phyloP scores from a whole-genome alignment of 805 yeast species.

The Starmera amethionina region DNA sequence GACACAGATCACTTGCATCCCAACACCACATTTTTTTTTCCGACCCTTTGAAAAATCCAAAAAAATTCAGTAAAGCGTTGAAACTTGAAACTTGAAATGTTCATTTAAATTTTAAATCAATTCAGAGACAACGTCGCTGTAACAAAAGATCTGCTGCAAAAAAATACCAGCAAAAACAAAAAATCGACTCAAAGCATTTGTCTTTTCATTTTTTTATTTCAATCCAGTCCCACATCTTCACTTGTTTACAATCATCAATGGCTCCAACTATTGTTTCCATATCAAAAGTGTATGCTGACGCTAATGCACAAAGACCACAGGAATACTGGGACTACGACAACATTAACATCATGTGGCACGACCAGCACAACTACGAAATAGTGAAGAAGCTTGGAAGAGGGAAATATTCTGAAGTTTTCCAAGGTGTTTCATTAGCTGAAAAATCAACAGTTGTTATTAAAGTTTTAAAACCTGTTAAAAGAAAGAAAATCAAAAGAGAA shows the following conservation, averaged over 20 bases:
- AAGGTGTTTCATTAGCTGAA: constrained; percentile 60
- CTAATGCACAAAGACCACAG: constrained; percentile 63
- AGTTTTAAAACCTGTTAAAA: constrained; percentile 86
- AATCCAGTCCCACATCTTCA: too few species aligned
- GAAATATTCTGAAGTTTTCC: constrained; percentile 87
- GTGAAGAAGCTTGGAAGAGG: constrained; percentile 84
- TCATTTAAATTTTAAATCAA: too few species aligned
- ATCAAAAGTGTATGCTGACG: constrained; percentile 76
- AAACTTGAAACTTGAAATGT: neutral
- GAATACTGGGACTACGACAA: constrained; percentile 82
- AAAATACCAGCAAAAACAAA: too few species aligned
- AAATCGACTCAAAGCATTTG: too few species aligned
- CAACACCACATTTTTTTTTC: neutral
- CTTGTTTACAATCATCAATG: neutral
- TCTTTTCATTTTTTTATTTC: too few species aligned
- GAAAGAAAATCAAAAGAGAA: constrained; percentile 88
- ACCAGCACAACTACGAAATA: constrained; percentile 78
- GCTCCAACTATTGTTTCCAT: constrained; percentile 27
- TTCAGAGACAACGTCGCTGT: too few species aligned
- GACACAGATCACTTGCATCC: neutral
- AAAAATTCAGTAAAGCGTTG: neutral
- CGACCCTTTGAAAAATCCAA: neutral
- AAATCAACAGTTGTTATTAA: constrained; percentile 72
- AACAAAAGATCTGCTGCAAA: too few species aligned
- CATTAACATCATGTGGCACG: constrained; percentile 72